Percentiles rank a stretch among this genome's conserved stretches.
These are phyloP conservation scores for Fusarium foetens DNA, from an alignment of 2,329 filamentous ascomycete genomes.

Conservation along the genomic window DNA sequence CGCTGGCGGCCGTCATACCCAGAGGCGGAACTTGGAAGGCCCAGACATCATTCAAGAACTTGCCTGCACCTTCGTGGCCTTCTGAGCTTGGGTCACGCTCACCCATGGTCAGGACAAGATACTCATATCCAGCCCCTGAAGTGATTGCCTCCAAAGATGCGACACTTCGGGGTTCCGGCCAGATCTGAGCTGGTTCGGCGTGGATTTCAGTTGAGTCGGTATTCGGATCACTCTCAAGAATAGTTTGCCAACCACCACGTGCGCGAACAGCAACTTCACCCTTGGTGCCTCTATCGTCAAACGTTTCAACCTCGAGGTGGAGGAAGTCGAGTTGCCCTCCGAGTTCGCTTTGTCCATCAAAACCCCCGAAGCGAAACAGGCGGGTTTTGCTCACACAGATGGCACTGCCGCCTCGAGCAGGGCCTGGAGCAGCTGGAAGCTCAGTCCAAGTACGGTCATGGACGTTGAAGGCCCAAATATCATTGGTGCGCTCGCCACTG, in stretches of 20 bases:
- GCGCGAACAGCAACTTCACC: constrained; percentile 63
- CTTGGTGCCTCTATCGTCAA: constrained; percentile 60
- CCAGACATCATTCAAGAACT: constrained; percentile 71
- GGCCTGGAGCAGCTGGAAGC: constrained; percentile 73
- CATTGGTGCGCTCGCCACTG: constrained; percentile 67
- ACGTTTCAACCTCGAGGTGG: constrained; percentile 65
- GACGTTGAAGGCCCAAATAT: constrained; percentile 84
- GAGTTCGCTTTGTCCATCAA: constrained; percentile 74
- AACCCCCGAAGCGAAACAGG: constrained; percentile 84
- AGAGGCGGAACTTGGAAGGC: constrained; percentile 68
- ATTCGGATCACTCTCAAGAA: constrained; percentile 53
- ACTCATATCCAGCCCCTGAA: constrained; percentile 69
- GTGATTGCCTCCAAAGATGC: constrained; percentile 65
- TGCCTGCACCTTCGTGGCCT: constrained; percentile 62
- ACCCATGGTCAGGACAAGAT: constrained; percentile 70
- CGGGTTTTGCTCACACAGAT: constrained; percentile 72
- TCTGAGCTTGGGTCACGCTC: constrained; percentile 61
- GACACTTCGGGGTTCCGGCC: constrained; percentile 65
- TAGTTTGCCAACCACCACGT: constrained; percentile 65
- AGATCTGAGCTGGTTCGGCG: constrained; percentile 50
- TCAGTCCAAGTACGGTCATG: constrained; percentile 72
- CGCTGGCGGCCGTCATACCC: constrained; percentile 64
- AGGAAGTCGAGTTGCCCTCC: constrained; percentile 78
- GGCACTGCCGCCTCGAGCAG: constrained; percentile 72
- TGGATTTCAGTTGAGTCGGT: constrained; percentile 51